Evolutionary conservation across 2,329 filamentous ascomycete species (phyloP).

Genomic region (Coleophoma eucalyptorum): DNA sequence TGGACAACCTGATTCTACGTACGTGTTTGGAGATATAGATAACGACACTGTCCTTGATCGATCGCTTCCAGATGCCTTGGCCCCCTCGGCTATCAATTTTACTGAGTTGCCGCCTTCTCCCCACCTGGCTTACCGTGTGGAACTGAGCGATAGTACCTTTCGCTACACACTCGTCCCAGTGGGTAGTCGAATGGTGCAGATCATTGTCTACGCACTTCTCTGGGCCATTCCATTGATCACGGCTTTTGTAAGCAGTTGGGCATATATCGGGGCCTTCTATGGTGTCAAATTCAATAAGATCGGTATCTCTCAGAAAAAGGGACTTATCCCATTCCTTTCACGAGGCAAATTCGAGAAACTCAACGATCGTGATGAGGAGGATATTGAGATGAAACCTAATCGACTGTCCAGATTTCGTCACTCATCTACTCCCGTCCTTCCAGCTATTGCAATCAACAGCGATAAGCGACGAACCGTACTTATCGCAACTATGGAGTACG

Average conservation of each 20-base stretch:
- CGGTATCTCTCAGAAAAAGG: conserved; percentile 47
- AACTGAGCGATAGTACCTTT: conserved; percentile 49
- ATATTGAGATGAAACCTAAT: background rate
- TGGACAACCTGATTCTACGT: conserved; percentile 55
- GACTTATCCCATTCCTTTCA: conserved; percentile 31
- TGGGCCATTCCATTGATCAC: conserved; percentile 47
- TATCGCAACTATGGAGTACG: conserved; percentile 68
- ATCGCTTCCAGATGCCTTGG: conserved; percentile 54
- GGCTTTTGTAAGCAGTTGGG: conserved; percentile 44
- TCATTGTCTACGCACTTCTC: conserved; percentile 50
- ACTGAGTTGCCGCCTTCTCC: conserved; percentile 49
- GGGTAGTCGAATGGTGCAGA: conserved; percentile 49
- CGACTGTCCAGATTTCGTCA: background rate
- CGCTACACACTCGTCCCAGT: conserved; percentile 47
- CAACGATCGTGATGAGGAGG: conserved; percentile 12
- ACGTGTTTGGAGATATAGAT: conserved; percentile 58
- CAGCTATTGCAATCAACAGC: conserved; percentile 3
- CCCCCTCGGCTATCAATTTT: conserved; percentile 54
- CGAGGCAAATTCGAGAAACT: conserved; percentile 24
- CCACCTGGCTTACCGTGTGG: conserved; percentile 50
- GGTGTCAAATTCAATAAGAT: conserved; percentile 53
- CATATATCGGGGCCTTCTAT: conserved; percentile 55
- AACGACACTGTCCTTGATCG: conserved; percentile 57
- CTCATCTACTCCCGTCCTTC: background rate
- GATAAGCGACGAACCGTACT: conserved; percentile 47